Base-by-base conservation (phyloP, 106 monocot genomes). In the Gastrodia elata region DNA sequence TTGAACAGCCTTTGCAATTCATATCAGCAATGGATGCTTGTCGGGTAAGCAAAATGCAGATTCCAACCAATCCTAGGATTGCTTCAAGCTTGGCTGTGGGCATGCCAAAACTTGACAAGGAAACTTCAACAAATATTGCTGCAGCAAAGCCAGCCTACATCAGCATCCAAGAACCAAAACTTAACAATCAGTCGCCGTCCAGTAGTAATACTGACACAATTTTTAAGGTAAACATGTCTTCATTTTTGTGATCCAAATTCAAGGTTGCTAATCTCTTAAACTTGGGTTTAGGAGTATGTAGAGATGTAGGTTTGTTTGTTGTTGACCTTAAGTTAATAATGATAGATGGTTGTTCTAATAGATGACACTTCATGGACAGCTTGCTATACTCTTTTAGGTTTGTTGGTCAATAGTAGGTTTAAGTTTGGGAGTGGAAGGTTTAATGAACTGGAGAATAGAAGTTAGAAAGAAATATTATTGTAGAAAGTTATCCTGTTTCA, bases 51-150 rank as follows among this genome's bases (percentile, higher is more conserved):
- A 98, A 93, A 82, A 77, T 93, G 72, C 97, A 98, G 87, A 88
- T 98, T 83, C 84, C 92, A 75, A 93, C 90, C 76, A 97, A 97
- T 72, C 96, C 97, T 80, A 90, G 90, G 80, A 98, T 98, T 82
- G 84, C 97, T 65, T 59, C 92, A 77, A 79, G 75, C 82, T 71
- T 93, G 84, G 74, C 75, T 9, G 65, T 88, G 71, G 81, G 71
- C 25, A 74, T 81, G 71, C 71, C 79, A 65, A 98, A 91, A 77
- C 59, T 68, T 59, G 82, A 88, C 65, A 92, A 83, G 75, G 88
- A 87, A 76, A 85, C 49, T 41, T 75, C 73, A 69, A 46, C 41
- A 28, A 42, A 52, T 68, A 79, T 72, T 83, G 73, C 76, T 46
- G 34, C 77, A 70, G 1, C 67, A 49, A 91, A 88, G 82, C 97